Percentiles rank a stretch among this genome's conserved stretches.
These are phyloP conservation scores for Bonnemaisonia californica DNA, from an alignment of 31 red algal species.

Conservation along the genomic window DNA sequence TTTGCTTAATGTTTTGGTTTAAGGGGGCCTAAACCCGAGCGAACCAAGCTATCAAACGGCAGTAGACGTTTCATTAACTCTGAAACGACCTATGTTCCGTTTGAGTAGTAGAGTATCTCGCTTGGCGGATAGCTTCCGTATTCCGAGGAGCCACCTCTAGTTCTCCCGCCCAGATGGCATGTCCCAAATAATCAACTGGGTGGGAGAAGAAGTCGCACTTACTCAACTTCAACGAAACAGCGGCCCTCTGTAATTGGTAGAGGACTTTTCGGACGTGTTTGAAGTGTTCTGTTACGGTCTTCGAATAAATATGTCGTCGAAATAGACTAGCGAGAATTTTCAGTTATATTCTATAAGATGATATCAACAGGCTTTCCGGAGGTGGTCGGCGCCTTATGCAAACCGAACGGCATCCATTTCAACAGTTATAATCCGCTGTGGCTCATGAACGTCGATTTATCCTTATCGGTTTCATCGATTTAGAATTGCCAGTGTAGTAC, in stretches of 20 bases:
- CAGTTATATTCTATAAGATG: constrained; percentile 1
- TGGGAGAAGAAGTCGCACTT: constrained; percentile 8
- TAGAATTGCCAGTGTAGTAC: too few species aligned
- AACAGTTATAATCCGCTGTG: too few species aligned
- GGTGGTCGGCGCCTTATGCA: not conserved
- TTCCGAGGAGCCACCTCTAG: not conserved
- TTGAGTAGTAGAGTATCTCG: not conserved
- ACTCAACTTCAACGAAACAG: not conserved
- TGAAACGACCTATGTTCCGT: constrained; percentile 12
- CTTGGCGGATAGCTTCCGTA: not conserved
- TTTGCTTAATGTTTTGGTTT: not conserved
- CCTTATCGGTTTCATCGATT: too few species aligned
- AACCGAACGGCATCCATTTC: not conserved
- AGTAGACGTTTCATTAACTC: not conserved
- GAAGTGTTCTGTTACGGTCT: not conserved
- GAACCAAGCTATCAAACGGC: constrained; percentile 22
- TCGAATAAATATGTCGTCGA: constrained; percentile 31
- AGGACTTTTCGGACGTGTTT: not conserved
- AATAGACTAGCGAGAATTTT: constrained; percentile 24
- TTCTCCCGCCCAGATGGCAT: not conserved
- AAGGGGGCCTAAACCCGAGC: not conserved
- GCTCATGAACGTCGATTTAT: too few species aligned
- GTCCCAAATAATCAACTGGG: constrained; percentile 14
- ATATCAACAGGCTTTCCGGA: constrained; percentile 17
- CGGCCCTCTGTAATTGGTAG: not conserved